These are phyloP conservation scores for Eudorina sp. DNA, from an alignment of 139 green algal species.

Conservation along the genomic window DNA sequence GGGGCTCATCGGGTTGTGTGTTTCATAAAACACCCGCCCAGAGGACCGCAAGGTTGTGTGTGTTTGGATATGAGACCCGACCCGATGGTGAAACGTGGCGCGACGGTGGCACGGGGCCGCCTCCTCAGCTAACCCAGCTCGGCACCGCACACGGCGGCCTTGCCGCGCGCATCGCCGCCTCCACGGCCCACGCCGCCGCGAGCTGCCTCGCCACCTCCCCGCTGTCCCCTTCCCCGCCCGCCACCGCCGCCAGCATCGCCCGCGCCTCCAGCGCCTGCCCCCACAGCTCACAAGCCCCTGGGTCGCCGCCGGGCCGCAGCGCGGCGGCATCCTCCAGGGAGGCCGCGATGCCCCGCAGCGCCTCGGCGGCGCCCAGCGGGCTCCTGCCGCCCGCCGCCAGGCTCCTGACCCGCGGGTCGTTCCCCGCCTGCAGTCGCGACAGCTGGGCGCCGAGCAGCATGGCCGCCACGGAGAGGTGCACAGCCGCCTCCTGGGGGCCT, in stretches of 20 bases:
- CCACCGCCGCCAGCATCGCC: neutral
- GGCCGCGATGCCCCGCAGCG: neutral
- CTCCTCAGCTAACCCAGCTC: too few species aligned
- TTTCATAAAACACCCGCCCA: too few species aligned
- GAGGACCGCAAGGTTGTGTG: too few species aligned
- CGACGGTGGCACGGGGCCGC: too few species aligned
- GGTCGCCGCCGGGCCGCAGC: neutral
- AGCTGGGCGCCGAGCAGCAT: slow-evolving; percentile 21
- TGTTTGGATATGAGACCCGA: too few species aligned
- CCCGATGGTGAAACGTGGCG: too few species aligned
- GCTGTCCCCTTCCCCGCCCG: neutral
- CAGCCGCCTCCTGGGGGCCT: neutral
- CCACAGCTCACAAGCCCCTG: slow-evolving; percentile 45
- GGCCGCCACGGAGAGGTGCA: slow-evolving; percentile 34
- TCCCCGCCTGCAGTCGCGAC: neutral
- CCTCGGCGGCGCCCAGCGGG: neutral
- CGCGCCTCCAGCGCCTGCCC: slow-evolving; percentile 19
- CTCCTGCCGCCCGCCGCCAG: neutral
- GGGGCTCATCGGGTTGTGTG: too few species aligned
- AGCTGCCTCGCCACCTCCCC: neutral
- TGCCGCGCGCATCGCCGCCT: neutral
- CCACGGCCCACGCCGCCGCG: neutral
- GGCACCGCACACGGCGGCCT: neutral
- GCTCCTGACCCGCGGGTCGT: neutral
- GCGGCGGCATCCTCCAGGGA: slow-evolving; percentile 17